phyloP scores from a whole-genome alignment of 257 asterid genomes.

The Pogostemon cablin region DNA sequence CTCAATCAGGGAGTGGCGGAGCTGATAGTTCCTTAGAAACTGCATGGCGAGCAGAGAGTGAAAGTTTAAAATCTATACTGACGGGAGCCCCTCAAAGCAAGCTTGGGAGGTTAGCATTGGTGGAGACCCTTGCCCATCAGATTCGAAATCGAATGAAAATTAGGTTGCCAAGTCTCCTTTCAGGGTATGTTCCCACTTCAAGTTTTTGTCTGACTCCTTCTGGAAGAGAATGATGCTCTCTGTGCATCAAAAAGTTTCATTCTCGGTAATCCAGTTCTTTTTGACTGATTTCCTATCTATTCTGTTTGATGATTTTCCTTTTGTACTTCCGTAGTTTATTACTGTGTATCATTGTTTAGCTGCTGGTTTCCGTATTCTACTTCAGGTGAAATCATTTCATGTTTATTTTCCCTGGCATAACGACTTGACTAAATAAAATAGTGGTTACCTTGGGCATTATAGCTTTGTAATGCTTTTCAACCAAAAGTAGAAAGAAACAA shows the following conservation, averaged over 20 bases:
- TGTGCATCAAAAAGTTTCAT: not conserved
- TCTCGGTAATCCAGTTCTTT: not conserved
- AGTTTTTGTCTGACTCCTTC: slow-evolving; percentile 28
- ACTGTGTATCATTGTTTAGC: slow-evolving; percentile 4
- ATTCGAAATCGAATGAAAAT: slow-evolving; percentile 88
- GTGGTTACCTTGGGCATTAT: not conserved
- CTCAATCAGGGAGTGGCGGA: slow-evolving; percentile 81
- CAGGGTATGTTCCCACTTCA: slow-evolving; percentile 59
- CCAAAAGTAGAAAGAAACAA: too few species aligned
- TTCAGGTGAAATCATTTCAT: not conserved
- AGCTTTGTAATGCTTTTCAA: too few species aligned
- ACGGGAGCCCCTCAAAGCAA: slow-evolving; percentile 91
- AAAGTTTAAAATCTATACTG: slow-evolving; percentile 82
- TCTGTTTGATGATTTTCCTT: slow-evolving; percentile 1
- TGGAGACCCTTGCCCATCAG: slow-evolving; percentile 92
- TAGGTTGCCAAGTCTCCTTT: slow-evolving; percentile 88
- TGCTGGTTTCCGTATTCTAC: slow-evolving; percentile 11
- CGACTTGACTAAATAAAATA: too few species aligned
- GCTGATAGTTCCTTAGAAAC: slow-evolving; percentile 87
- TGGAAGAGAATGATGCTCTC: slow-evolving; percentile 1
- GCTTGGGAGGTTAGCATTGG: slow-evolving; percentile 94
- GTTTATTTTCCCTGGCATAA: too few species aligned
- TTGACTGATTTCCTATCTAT: not conserved
- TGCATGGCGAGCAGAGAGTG: slow-evolving; percentile 96
- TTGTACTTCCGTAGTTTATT: slow-evolving; percentile 10